Percentiles rank a stretch among this genome's conserved stretches.
Conservation (phyloP, 2,329 filamentous ascomycete genomes). For the Sporothrix inflata region DNA sequence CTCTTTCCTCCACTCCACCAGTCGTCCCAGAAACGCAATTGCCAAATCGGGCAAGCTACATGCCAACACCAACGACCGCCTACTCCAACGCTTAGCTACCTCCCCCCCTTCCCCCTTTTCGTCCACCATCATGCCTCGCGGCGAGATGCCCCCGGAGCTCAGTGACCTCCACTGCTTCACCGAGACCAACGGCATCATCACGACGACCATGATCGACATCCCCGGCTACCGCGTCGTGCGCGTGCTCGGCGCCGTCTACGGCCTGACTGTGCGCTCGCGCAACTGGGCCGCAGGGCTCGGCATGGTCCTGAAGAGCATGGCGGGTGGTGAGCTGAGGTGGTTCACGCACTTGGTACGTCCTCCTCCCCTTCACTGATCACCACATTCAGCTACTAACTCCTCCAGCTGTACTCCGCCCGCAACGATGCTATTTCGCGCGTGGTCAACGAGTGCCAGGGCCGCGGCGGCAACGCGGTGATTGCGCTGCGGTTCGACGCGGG, state of each 20-base stretch:
- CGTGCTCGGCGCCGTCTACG: conserved; percentile 58
- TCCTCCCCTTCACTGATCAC: not conserved
- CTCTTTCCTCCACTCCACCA: not conserved
- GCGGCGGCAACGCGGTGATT: conserved; percentile 64
- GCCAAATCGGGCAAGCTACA: conserved; percentile 9
- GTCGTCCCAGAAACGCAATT: conserved; percentile 19
- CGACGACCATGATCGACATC: conserved; percentile 65
- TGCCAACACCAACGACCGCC: not conserved
- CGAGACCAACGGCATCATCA: conserved; percentile 64
- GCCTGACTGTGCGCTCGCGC: conserved; percentile 50
- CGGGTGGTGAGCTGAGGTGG: conserved; percentile 62
- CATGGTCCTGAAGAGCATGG: conserved; percentile 60
- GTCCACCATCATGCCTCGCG: conserved; percentile 16
- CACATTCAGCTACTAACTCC: not conserved
- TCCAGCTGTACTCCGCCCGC: conserved; percentile 57
- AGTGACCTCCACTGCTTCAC: conserved; percentile 53
- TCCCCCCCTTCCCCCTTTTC: not conserved
- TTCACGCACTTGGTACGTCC: conserved; percentile 56
- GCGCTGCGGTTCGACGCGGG: conserved; percentile 61
- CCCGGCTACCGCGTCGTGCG: conserved; percentile 62
- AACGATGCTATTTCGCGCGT: conserved; percentile 61
- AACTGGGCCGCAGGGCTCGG: conserved; percentile 61
- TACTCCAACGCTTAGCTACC: not conserved
- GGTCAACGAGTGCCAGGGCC: conserved; percentile 59
- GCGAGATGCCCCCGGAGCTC: conserved; percentile 35